These are phyloP conservation scores for Starmera dryadoides DNA, from an alignment of 805 yeast genomes.

Conservation along the genomic window DNA sequence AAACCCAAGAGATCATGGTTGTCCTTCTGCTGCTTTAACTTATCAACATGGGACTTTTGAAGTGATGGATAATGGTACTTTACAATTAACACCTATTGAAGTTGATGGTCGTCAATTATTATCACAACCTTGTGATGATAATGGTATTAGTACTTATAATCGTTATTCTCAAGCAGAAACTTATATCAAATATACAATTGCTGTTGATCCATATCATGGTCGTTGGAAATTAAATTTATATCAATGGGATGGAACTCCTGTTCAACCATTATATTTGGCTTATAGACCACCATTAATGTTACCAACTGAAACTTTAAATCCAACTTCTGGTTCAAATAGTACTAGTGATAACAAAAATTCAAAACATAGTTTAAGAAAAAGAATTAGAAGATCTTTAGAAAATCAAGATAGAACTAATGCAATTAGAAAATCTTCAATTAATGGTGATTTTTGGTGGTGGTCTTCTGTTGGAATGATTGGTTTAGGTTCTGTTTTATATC, in stretches of 20 bases:
- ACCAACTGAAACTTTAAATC: constrained; percentile 87
- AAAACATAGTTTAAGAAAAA: constrained; percentile 29
- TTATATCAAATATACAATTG: constrained; percentile 50
- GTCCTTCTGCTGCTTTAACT: constrained; percentile 76
- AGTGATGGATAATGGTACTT: constrained; percentile 54
- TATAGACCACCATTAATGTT: constrained; percentile 95
- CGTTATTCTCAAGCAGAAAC: constrained; percentile 65
- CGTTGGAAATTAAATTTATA: constrained; percentile 66
- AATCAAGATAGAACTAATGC: constrained; percentile 79
- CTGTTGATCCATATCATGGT: constrained; percentile 77
- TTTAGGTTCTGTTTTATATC: constrained; percentile 25
- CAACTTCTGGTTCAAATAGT: constrained; percentile 40
- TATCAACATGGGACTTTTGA: constrained; percentile 87
- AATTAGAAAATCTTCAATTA: constrained; percentile 28
- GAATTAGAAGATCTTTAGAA: constrained; percentile 68
- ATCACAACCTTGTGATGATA: constrained; percentile 77
- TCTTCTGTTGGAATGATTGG: constrained; percentile 36
- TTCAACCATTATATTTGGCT: constrained; percentile 87
- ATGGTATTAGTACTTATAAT: constrained; percentile 52
- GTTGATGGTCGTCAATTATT: constrained; percentile 92
- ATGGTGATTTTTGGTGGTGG: constrained; percentile 53
- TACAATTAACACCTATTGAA: constrained; percentile 62
- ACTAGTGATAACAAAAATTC: constrained; percentile 26
- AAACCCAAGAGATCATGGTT: constrained; percentile 67
- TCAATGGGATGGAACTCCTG: constrained; percentile 69